Evolutionary conservation across 345 rosid genomes (phyloP).

Genomic region (Corymbia maculata): DNA sequence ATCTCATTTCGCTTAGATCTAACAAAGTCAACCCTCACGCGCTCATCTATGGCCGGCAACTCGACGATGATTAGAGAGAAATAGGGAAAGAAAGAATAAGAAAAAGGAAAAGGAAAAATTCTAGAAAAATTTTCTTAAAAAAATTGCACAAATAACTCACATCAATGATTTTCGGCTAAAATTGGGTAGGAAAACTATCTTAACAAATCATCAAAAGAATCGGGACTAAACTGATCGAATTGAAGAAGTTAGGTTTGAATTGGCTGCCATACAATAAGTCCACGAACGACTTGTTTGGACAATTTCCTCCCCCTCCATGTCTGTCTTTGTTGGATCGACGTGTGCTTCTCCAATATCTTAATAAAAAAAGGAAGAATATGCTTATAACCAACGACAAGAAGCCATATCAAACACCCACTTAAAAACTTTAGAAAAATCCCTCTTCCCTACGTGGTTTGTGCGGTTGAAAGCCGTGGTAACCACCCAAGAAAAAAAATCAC

Average conservation of each 20-base stretch:
- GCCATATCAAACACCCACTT: not conserved
- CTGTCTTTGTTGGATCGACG: not conserved
- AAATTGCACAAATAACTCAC: not conserved
- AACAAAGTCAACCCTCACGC: too few relatives aligned
- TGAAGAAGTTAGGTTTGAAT: not conserved
- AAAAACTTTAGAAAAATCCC: not conserved
- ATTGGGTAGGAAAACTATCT: not conserved
- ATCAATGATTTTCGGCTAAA: rapidly evolving
- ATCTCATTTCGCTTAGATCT: too few relatives aligned
- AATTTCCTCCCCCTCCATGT: not conserved
- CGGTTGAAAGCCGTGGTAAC: not conserved
- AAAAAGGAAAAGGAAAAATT: not conserved
- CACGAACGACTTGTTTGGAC: not conserved
- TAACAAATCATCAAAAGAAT: not conserved
- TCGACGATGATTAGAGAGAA: rapidly evolving
- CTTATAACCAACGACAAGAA: not conserved
- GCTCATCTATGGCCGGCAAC: not conserved
- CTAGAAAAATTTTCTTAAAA: not conserved
- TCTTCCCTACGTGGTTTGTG: not conserved
- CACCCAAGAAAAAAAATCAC: not conserved
- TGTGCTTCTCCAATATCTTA: not conserved
- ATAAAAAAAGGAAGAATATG: not conserved
- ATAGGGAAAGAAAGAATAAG: not conserved
- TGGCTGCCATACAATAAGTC: rapidly evolving
- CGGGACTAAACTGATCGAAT: not conserved